Percentiles rank a stretch among this genome's conserved stretches.
Conservation (phyloP, 2,329 filamentous ascomycete species). For the Venturia carpophila region DNA sequence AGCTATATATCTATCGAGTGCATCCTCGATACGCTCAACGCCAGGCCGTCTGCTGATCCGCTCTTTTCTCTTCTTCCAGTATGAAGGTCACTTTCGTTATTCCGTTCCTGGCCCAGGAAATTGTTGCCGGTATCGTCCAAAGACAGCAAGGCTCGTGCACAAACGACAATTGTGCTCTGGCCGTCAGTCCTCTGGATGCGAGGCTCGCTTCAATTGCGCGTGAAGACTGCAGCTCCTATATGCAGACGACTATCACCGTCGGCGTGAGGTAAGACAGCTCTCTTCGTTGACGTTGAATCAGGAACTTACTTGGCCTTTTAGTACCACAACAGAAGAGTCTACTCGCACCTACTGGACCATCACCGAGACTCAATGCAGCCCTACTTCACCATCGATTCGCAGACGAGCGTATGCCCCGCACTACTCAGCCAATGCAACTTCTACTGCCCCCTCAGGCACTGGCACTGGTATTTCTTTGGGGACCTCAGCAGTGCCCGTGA, state of each 20-base stretch:
- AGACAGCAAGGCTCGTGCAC: conserved; percentile 7
- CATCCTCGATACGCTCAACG: too few relatives aligned
- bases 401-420: conserved; percentile 1
- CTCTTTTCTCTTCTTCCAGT: conserved; percentile 3
- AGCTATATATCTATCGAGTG: neutral
- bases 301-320: neutral
- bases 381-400: neutral
- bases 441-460: neutral
- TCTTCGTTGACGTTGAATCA: neutral
- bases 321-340: neutral
- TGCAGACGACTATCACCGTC: neutral
- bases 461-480: neutral
- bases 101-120: neutral
- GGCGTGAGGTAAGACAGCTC: neutral
- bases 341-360: neutral
- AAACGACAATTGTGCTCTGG: conserved; percentile 5
- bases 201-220: neutral
- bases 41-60: neutral
- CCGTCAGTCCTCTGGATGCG: neutral
- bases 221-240: conserved; percentile 1
- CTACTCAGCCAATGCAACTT: conserved; percentile 4
- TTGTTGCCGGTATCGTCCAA: conserved; percentile 7
- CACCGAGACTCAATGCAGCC: neutral
- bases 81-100: conserved; percentile 14
- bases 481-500: neutral